phyloP scores from a whole-genome alignment of 2,329 filamentous ascomycete species.

The Magnaporthiopsis incrustans region DNA sequence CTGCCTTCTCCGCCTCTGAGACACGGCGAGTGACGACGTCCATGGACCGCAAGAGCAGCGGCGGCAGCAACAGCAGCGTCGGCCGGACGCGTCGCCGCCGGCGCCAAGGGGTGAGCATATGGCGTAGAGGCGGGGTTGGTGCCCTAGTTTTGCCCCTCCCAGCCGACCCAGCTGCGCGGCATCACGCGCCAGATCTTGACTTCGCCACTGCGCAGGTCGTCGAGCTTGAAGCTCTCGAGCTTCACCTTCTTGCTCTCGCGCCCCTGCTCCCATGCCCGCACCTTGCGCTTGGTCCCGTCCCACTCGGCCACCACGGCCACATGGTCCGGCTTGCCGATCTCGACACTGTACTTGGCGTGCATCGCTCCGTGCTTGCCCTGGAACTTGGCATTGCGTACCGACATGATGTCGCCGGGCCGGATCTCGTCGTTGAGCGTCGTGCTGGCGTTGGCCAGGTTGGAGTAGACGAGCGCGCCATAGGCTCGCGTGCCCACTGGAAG shows the following conservation, averaged over 20 bases:
- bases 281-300: conserved; percentile 98
- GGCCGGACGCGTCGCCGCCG: background rate
- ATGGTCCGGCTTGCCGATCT: conserved; percentile 84
- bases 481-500: conserved; percentile 78
- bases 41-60: background rate
- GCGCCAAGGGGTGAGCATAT: background rate
- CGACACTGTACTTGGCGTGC: conserved; percentile 85
- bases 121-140: background rate
- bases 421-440: conserved; percentile 91
- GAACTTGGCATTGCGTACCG: conserved; percentile 86
- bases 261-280: conserved; percentile 91
- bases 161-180: conserved; percentile 85
- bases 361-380: conserved; percentile 92
- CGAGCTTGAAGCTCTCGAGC: conserved; percentile 87
- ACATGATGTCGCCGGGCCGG: conserved; percentile 81
- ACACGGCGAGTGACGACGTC: background rate
- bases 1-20: background rate
- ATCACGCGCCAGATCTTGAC: conserved; percentile 97
- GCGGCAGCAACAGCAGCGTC: background rate
- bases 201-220: conserved; percentile 85
- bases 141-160: conserved; percentile 57
- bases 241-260: conserved; percentile 90
- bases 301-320: conserved; percentile 90
- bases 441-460: conserved; percentile 89
- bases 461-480: conserved; percentile 88